These are phyloP conservation scores for Pholiota adiposa DNA, from an alignment of 1,284 basidiomycete species.

Conservation along the genomic window DNA sequence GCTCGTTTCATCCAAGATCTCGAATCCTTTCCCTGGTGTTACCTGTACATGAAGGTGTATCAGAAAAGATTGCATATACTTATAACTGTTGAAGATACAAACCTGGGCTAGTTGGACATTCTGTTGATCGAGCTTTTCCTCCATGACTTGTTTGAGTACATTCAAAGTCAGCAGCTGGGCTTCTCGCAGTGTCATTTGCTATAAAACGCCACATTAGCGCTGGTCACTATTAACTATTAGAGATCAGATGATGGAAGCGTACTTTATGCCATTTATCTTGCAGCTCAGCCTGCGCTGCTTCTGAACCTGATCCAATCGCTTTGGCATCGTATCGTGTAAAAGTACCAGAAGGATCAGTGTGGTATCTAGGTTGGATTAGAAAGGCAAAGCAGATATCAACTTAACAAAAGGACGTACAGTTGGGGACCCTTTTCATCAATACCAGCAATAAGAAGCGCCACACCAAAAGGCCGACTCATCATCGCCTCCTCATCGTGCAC, in stretches of 20 bases:
- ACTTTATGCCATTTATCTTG: conserved; percentile 99
- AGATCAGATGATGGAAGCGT: conserved; percentile 22
- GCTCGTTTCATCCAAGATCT: conserved; percentile 79
- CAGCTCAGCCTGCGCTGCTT: conserved; percentile 95
- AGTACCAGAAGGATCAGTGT: conserved; percentile 99
- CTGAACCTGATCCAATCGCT: conserved; percentile 97
- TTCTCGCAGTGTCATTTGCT: conserved; percentile 94
- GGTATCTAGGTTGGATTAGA: conserved; percentile 62
- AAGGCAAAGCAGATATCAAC: neutral
- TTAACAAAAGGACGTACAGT: conserved; percentile 56
- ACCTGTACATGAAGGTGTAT: conserved; percentile 53
- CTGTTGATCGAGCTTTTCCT: conserved; percentile 97
- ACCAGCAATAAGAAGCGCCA: conserved; percentile 96
- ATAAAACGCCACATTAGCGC: conserved; percentile 3
- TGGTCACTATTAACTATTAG: neutral
- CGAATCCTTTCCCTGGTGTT: conserved; percentile 76
- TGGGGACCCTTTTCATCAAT: conserved; percentile 97
- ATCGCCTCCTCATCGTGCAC: conserved; percentile 98
- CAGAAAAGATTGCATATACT: neutral
- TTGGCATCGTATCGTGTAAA: conserved; percentile 98
- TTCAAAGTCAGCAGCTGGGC: conserved; percentile 88
- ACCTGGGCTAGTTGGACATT: conserved; percentile 98
- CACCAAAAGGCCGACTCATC: conserved; percentile 99
- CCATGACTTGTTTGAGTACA: conserved; percentile 99
- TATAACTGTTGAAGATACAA: conserved; percentile 24